phyloP scores from a whole-genome alignment of 2,329 filamentous ascomycete species.

The Alternaria atra region DNA sequence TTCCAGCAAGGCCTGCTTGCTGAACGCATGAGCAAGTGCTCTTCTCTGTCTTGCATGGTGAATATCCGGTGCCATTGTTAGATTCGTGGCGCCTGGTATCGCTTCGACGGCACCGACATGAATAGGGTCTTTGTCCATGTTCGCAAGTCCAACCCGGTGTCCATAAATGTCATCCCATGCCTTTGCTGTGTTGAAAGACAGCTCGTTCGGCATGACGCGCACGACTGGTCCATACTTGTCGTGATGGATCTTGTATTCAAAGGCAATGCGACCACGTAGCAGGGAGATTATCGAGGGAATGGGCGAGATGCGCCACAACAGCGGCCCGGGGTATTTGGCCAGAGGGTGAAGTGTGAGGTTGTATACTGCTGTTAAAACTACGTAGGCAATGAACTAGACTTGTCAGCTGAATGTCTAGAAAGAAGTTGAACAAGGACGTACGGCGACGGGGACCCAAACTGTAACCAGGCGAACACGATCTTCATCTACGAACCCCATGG shows the following conservation, averaged over 20 bases:
- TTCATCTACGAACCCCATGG: slow-evolving; percentile 41
- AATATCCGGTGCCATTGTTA: slow-evolving; percentile 51
- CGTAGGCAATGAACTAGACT: slow-evolving; percentile 31
- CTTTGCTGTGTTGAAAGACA: slow-evolving; percentile 44
- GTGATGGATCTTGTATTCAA: slow-evolving; percentile 43
- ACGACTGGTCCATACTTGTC: slow-evolving; percentile 48
- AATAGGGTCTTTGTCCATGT: slow-evolving; percentile 48
- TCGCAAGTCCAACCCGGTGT: slow-evolving; percentile 40
- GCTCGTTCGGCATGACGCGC: slow-evolving; percentile 47
- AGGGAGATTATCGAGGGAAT: slow-evolving; percentile 40
- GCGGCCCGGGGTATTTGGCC: slow-evolving; percentile 41
- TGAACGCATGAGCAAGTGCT: slow-evolving; percentile 54
- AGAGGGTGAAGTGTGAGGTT: slow-evolving; percentile 43
- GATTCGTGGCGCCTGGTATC: slow-evolving; percentile 47
- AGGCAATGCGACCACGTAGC: slow-evolving; percentile 39
- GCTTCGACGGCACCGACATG: slow-evolving; percentile 48
- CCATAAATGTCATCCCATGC: slow-evolving; percentile 49
- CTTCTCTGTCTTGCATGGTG: slow-evolving; percentile 52
- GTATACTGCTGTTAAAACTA: slow-evolving; percentile 35
- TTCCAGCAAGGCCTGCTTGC: slow-evolving; percentile 50
- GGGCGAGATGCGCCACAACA: slow-evolving; percentile 41
- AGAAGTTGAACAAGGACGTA: slow-evolving; percentile 16
- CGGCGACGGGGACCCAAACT: slow-evolving; percentile 36
- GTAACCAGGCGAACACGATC: slow-evolving; percentile 33
- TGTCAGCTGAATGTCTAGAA: slow-evolving; percentile 10